Conservation (phyloP, 1,284 basidiomycete species). For the Cystobasidium pallidum region DNA sequence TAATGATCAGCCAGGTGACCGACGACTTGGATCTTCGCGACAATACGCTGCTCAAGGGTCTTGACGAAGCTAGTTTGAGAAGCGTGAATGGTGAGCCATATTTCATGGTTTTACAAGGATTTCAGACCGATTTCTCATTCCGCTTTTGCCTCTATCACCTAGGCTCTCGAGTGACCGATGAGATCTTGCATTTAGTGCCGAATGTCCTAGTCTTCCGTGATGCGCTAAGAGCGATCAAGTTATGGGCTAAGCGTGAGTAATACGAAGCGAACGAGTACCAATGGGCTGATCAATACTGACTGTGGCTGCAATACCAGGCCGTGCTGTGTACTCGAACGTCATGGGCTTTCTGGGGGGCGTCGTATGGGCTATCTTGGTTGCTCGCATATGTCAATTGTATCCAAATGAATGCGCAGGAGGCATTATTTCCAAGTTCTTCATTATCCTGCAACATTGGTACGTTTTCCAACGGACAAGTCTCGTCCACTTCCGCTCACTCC, state of each 20-base stretch:
- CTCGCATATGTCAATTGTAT: slow-evolving; percentile 97
- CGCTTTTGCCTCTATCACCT: slow-evolving; percentile 53
- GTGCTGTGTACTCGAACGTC: slow-evolving; percentile 97
- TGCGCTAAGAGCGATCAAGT: slow-evolving; percentile 90
- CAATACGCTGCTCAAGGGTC: slow-evolving; percentile 85
- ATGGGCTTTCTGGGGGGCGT: slow-evolving; percentile 98
- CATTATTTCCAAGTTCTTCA: slow-evolving; percentile 75
- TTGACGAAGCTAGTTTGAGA: slow-evolving; percentile 92
- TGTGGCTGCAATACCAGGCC: slow-evolving; percentile 61
- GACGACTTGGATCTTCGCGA: slow-evolving; percentile 88
- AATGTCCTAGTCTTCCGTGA: slow-evolving; percentile 93
- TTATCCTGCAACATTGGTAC: slow-evolving; percentile 49
- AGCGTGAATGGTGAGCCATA: slow-evolving; percentile 78
- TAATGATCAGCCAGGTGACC: slow-evolving; percentile 73
- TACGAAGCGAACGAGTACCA: too few relatives aligned
- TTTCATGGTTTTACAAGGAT: neutral
- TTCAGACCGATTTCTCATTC: neutral
- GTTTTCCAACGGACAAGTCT: neutral
- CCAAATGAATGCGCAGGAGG: slow-evolving; percentile 92
- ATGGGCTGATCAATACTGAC: too few relatives aligned
- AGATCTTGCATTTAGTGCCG: slow-evolving; percentile 92
- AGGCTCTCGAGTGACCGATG: slow-evolving; percentile 90
- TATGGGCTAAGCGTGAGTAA: slow-evolving; percentile 92
- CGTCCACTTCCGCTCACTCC: neutral
- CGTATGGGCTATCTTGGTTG: slow-evolving; percentile 97